Evolutionary conservation across 331 rosid species (phyloP), one percentile per base, ranked within the genome.

Genomic region (Saraca asoca): DNA sequence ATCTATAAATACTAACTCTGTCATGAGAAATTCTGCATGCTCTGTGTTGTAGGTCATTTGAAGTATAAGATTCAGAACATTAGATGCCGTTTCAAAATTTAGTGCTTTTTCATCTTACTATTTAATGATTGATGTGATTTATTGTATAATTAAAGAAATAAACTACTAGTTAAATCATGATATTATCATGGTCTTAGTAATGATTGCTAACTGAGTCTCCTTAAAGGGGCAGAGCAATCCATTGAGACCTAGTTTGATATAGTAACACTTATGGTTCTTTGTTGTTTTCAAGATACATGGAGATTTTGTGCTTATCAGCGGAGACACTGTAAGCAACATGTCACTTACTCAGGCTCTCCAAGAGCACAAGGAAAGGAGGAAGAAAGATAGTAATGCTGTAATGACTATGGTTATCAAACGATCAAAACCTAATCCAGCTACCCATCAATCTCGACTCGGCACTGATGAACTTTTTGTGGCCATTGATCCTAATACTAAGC

Each of bases 321-420:
- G 99, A 71, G 99, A 94, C 71, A 94, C 99, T 5, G 74, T 94
- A 39, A 94, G 99, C 99, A 88, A 94, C 85, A 90, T 94, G 97
- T 85, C 96, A 2, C 99, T 94, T 69, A 80, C 96, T 39, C 83
- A 73, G 84, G 99, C 88, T 35, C 95, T 94, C 74, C 78, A 70
- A 72, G 96, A 94, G 58, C 99, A 94, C 52, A 94, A 86, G 70
- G 97, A 94, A 53, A 86, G 99, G 79, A 86, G 60, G 85, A 90
- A 94, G 87, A 90, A 79, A 67, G 96, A 94, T 82, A 83, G 79
- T 71, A 91, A 94, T 42, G 97, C 99, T 31, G 88, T 94, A 53
- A 94, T 94, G 97, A 94, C 99, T 42, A 82, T 94, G 91, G 91
- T 94, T 78, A 82, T 88, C 51, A 88, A 88, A 72, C 84, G 90